phyloP scores from a whole-genome alignment of 129 eudicot species.

The Flaveria bidentis region DNA sequence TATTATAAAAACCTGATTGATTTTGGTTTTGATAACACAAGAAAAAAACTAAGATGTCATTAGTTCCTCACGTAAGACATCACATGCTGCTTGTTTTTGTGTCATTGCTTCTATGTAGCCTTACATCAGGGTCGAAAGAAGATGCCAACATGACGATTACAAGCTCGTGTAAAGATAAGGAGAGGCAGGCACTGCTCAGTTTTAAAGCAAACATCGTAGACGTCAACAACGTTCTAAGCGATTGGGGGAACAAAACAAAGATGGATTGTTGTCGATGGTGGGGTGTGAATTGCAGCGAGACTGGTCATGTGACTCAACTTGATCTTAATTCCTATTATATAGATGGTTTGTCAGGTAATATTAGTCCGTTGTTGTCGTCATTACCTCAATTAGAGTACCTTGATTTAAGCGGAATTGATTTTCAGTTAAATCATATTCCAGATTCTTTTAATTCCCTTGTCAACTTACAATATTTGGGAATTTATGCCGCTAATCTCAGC shows the following conservation, averaged over 20 bases:
- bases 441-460: slow-evolving; percentile 24
- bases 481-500: background rate
- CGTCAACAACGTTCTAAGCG: background rate
- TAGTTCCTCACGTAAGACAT: background rate
- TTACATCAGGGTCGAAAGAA: background rate
- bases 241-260: slow-evolving; percentile 33
- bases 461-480: slow-evolving; percentile 18
- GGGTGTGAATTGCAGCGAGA: slow-evolving; percentile 34
- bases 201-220: slow-evolving; percentile 24
- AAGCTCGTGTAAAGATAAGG: slow-evolving; percentile 6
- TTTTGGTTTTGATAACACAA: background rate
- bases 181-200: slow-evolving; percentile 21
- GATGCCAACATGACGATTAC: background rate
- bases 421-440: slow-evolving; percentile 9
- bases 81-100: background rate
- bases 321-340: slow-evolving; percentile 10
- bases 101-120: background rate
- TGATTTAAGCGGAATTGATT: background rate
- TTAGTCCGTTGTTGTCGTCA: slow-evolving; percentile 24
- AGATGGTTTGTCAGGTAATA: slow-evolving; percentile 6
- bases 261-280: slow-evolving; percentile 45
- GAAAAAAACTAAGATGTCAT: background rate
- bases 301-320: slow-evolving; percentile 30
- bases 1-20: background rate
- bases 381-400: slow-evolving; percentile 24